Evolutionary conservation across 306 rosid species (phyloP).

Genomic region (Acacia acuminata): DNA sequence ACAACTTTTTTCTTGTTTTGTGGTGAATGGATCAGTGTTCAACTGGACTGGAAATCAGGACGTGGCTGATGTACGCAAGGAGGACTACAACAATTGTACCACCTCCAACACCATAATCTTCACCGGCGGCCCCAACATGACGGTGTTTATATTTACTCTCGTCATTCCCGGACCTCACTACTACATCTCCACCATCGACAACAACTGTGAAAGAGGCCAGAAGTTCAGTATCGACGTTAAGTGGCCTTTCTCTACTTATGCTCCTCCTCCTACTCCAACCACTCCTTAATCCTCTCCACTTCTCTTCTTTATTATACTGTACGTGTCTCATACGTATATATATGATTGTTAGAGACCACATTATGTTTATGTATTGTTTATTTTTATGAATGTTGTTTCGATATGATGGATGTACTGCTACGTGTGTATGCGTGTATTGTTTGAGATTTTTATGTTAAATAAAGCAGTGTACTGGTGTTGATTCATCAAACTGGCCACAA

Average conservation of each 20-base stretch:
- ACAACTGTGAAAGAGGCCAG: constrained; percentile 38
- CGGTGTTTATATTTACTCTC: background rate
- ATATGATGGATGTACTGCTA: background rate
- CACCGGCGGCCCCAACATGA: background rate
- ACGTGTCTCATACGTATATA: too few species aligned
- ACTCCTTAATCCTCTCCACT: background rate
- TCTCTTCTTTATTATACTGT: too few species aligned
- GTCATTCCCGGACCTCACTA: background rate
- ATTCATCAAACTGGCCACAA: too few species aligned
- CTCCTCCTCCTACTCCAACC: constrained; percentile 1
- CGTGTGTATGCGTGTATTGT: too few species aligned
- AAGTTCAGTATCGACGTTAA: constrained; percentile 38
- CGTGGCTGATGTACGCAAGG: background rate
- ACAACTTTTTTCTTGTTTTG: background rate
- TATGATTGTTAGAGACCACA: too few species aligned
- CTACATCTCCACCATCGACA: constrained; percentile 35
- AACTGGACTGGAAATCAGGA: constrained; percentile 22
- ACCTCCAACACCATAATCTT: background rate
- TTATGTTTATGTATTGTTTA: too few species aligned
- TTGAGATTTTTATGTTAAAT: background rate
- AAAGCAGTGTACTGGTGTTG: background rate
- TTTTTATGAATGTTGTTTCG: too few species aligned
- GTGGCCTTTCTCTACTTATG: background rate
- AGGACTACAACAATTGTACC: constrained; percentile 28
- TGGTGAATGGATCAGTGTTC: constrained; percentile 34